These are phyloP conservation scores for Kuraishia hungarica DNA, from an alignment of 805 yeast species.

Conservation along the genomic window DNA sequence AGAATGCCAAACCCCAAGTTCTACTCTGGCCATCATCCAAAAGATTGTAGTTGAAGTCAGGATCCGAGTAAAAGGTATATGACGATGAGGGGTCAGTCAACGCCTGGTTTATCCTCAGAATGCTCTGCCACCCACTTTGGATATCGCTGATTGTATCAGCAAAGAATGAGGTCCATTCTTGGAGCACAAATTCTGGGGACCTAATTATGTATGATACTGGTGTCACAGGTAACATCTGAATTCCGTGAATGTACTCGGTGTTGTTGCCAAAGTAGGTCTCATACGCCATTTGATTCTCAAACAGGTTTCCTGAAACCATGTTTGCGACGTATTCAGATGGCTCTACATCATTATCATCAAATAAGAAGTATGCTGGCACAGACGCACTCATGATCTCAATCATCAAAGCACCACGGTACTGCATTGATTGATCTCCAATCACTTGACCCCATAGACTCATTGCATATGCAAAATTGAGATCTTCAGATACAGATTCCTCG, in stretches of 20 bases:
- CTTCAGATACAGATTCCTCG: constrained; percentile 69
- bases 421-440: constrained; percentile 42
- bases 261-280: constrained; percentile 71
- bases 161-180: constrained; percentile 56
- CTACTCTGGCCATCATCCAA: constrained; percentile 82
- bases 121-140: constrained; percentile 65
- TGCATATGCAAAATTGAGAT: constrained; percentile 63
- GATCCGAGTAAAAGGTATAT: constrained; percentile 50
- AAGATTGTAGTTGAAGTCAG: constrained; percentile 41
- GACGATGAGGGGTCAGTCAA: constrained; percentile 59
- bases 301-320: constrained; percentile 65
- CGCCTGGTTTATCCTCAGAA: constrained; percentile 67
- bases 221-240: constrained; percentile 72
- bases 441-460: constrained; percentile 58
- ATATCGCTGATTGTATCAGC: constrained; percentile 34
- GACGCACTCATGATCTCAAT: constrained; percentile 49
- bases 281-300: constrained; percentile 66
- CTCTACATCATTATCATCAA: constrained; percentile 42
- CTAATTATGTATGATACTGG: too few species aligned
- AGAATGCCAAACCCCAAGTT: constrained; percentile 78
- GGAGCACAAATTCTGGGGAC: too few species aligned
- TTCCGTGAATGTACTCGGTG: constrained; percentile 67
- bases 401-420: constrained; percentile 48
- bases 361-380: constrained; percentile 47
- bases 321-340: constrained; percentile 49